Conservation (phyloP, 257 asterid species). For the Pogostemon cablin region DNA sequence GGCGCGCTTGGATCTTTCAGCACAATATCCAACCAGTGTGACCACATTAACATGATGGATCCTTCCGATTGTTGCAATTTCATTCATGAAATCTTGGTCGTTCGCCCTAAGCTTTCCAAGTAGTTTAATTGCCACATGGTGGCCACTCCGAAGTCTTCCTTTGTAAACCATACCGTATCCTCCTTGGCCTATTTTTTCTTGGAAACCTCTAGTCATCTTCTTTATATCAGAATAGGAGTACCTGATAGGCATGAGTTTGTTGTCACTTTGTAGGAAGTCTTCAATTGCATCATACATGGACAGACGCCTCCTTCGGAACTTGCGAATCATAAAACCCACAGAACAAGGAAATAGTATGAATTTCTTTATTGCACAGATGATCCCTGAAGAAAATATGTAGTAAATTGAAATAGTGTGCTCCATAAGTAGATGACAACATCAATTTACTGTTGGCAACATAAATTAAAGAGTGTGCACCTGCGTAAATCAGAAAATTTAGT, state of each 20-base stretch:
- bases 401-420: too few species aligned
- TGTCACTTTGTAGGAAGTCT: conserved; percentile 28
- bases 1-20: too few species aligned
- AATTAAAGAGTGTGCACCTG: too few species aligned
- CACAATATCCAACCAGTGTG: too few species aligned
- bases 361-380: too few species aligned
- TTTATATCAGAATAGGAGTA: conserved; percentile 40
- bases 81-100: conserved; percentile 45
- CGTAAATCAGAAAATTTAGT: too few species aligned
- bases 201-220: conserved; percentile 37
- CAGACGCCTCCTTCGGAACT: conserved; percentile 33
- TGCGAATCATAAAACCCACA: conserved; percentile 15
- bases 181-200: conserved; percentile 42
- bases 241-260: conserved; percentile 39
- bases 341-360: not conserved
- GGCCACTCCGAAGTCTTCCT: conserved; percentile 47
- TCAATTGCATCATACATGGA: conserved; percentile 33
- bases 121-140: conserved; percentile 42
- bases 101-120: conserved; percentile 14
- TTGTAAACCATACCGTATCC: conserved; percentile 45
- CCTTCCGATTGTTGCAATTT: conserved; percentile 34
- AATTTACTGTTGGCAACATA: too few species aligned
- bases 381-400: too few species aligned
- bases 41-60: too few species aligned
- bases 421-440: too few species aligned